Evolutionary conservation across 2,329 filamentous ascomycete genomes (phyloP).

Genomic region (Diaporthe citrichinensis): DNA sequence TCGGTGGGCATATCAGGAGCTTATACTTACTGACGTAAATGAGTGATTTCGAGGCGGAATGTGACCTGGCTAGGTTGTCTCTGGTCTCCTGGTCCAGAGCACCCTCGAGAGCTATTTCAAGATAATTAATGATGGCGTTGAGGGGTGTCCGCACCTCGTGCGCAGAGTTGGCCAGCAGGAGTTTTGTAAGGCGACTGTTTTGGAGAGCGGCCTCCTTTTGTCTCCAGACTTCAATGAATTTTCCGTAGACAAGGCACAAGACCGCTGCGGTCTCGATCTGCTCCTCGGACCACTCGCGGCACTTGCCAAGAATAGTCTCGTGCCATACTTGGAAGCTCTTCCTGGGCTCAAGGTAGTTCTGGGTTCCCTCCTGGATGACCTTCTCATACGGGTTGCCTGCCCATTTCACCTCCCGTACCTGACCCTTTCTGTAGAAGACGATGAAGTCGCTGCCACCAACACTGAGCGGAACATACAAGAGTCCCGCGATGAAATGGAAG

Average conservation of each 20-base stretch:
- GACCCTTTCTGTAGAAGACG: slow-evolving; percentile 87
- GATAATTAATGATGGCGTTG: slow-evolving; percentile 95
- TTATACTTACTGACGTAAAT: slow-evolving; percentile 79
- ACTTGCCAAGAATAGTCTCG: slow-evolving; percentile 85
- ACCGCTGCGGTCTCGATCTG: slow-evolving; percentile 92
- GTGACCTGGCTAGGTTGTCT: slow-evolving; percentile 86
- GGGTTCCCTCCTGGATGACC: slow-evolving; percentile 78
- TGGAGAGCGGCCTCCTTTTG: slow-evolving; percentile 90
- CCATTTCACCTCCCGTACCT: slow-evolving; percentile 84
- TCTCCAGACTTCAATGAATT: slow-evolving; percentile 93
- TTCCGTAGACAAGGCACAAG: slow-evolving; percentile 88
- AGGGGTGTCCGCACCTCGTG: slow-evolving; percentile 92
- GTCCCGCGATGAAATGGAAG: slow-evolving; percentile 81
- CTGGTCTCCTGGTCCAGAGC: slow-evolving; percentile 84
- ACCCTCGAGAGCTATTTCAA: slow-evolving; percentile 91
- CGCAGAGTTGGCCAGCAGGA: slow-evolving; percentile 88
- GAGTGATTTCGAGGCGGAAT: slow-evolving; percentile 91
- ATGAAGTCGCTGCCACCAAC: slow-evolving; percentile 86
- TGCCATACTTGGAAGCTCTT: slow-evolving; percentile 86
- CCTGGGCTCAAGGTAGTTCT: slow-evolving; percentile 81
- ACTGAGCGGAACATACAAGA: slow-evolving; percentile 86
- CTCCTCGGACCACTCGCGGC: slow-evolving; percentile 89
- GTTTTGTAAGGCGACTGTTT: slow-evolving; percentile 82
- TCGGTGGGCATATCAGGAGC: too few species aligned
- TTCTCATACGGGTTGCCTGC: slow-evolving; percentile 91